Conservation (phyloP, 306 rosid genomes). For the Abrus pulchellus region DNA sequence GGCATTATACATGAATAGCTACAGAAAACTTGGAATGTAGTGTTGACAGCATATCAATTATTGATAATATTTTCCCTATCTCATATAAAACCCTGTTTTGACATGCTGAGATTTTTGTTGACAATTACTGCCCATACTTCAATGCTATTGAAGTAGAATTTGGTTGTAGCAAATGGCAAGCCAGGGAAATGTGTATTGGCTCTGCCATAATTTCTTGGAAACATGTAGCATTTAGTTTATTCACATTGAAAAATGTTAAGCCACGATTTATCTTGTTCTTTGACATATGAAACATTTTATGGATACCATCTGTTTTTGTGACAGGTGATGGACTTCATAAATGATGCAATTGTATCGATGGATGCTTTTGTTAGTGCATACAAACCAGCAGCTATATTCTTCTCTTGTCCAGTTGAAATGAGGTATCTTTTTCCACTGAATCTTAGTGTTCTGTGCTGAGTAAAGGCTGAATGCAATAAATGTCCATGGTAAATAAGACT, state of each 20-base stretch:
- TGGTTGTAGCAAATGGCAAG: constrained; percentile 36
- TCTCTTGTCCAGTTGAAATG: constrained; percentile 78
- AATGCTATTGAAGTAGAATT: constrained; percentile 19
- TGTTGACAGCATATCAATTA: constrained; percentile 1
- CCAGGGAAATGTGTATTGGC: constrained; percentile 6
- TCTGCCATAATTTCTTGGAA: neutral
- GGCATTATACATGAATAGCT: constrained; percentile 25
- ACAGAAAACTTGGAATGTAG: constrained; percentile 14
- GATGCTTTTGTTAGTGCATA: constrained; percentile 79
- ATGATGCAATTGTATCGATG: constrained; percentile 86
- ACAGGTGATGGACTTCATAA: constrained; percentile 95
- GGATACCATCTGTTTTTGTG: constrained; percentile 38
- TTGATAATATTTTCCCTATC: constrained; percentile 1
- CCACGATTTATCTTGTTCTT: constrained; percentile 30
- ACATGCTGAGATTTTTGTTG: neutral
- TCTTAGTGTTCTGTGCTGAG: constrained; percentile 26
- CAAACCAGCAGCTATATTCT: constrained; percentile 76
- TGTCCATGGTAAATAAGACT: constrained; percentile 29
- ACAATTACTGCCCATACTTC: constrained; percentile 13
- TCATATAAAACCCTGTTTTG: constrained; percentile 4
- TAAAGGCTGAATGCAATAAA: constrained; percentile 32
- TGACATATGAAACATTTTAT: constrained; percentile 44
- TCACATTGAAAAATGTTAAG: constrained; percentile 13
- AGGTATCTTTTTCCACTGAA: constrained; percentile 61
- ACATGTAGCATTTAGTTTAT: constrained; percentile 22